Base-by-base conservation (phyloP, 306 rosid species). In the Quercus agrifolia region DNA sequence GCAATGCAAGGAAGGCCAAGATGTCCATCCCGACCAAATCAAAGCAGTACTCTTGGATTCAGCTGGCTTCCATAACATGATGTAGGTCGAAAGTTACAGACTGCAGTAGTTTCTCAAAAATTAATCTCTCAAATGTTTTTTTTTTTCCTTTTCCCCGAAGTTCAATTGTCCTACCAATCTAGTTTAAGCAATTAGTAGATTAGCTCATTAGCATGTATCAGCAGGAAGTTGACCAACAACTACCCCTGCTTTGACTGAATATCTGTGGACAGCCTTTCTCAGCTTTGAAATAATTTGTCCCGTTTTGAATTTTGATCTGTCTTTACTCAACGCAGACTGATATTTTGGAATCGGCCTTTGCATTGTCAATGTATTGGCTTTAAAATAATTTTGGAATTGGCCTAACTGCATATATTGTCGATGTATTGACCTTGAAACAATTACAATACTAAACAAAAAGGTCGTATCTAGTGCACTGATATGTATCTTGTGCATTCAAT, bases 1-100 rank as follows among this genome's bases (percentile, higher is more conserved):
- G 99, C 99, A 95, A 90, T 90, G 96, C 86, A 82, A 78, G 80
- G 97, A 91, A 83, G 93, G 88, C 20, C 92, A 91, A 72, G 94
- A 89, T 30, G 86, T 88, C 11, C 87, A 84, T 76, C 98, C 99
- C 1, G 99, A 95, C 77, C 92, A 92, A 59, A 90, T 95, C 77
- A 95, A 93, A 78, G 96, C 94, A 25, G 90, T 85, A 56, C 98
- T 92, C 38, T 82, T 91, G 97, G 99, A 92, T 71, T 91, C 91
- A 68, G 97, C 93, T 79, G 97, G 94, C 73, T 87, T 85, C 81
- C 89, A 85, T 81, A 73, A 83, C 70, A 77, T 83, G 83, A 79
- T 84, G 38, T 94, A 83, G 62, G 70, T 55, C 12, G 41, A 74
- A 44, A 72, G 23, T 38, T 71, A 75, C 52, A 59, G 30, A 30